Percentiles rank a stretch among this genome's conserved stretches.
phyloP scores from a whole-genome alignment of 176 grass and related monocot genomes.

The Avena atlantica region DNA sequence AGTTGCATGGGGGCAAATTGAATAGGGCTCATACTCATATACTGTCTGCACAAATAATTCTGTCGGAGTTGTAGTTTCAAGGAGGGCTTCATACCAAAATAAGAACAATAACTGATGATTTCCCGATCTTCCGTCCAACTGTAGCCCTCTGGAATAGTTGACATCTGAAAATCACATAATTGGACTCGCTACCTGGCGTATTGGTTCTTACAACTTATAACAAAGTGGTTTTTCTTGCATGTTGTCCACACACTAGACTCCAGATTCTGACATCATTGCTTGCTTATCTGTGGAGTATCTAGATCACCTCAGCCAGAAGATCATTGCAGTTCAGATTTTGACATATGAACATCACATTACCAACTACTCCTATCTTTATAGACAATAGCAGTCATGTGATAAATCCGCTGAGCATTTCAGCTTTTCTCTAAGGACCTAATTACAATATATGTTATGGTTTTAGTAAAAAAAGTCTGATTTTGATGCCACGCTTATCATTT shows the following conservation, averaged over 20 bases:
- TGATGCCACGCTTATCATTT: not conserved
- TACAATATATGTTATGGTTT: not conserved
- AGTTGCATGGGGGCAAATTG: not conserved
- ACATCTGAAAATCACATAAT: not conserved
- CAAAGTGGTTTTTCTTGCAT: not conserved
- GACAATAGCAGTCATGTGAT: not conserved
- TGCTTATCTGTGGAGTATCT: constrained; percentile 16
- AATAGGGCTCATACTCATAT: not conserved
- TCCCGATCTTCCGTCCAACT: not conserved
- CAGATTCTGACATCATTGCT: not conserved
- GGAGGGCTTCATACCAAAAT: not conserved
- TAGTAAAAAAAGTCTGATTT: not conserved
- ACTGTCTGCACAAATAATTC: not conserved
- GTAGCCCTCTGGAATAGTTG: not conserved
- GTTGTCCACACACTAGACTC: not conserved
- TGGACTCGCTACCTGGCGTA: not conserved
- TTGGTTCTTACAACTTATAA: not conserved
- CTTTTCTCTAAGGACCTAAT: not conserved
- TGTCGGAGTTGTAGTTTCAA: constrained; percentile 11
- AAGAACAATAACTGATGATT: not conserved
- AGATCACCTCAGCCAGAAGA: not conserved
- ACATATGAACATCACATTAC: not conserved
- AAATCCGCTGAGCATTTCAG: not conserved
- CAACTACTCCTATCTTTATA: not conserved
- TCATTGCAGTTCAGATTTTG: constrained; percentile 21